Evolutionary conservation across 257 asterid genomes (phyloP).

Genomic region (Solanum infundibuliforme): DNA sequence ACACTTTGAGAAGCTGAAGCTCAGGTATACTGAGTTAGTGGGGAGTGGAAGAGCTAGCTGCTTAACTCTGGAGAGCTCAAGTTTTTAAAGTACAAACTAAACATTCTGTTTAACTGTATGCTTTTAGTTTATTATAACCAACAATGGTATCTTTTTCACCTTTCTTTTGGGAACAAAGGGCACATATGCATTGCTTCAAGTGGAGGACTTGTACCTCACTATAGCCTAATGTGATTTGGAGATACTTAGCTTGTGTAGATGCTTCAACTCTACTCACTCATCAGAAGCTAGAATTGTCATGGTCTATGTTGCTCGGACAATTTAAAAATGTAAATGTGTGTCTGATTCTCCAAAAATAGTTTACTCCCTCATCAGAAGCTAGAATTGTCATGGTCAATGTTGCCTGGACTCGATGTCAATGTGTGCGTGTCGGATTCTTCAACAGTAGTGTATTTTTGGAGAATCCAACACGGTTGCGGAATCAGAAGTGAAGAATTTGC

Average conservation of each 20-base stretch:
- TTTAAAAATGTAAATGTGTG: not conserved
- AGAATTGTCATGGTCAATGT: not conserved
- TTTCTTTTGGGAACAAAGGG: slow-evolving; percentile 14
- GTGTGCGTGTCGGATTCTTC: not conserved
- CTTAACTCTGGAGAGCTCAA: not conserved
- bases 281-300: not conserved
- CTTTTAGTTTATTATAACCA: not conserved
- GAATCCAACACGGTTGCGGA: not conserved
- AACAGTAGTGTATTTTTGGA: not conserved
- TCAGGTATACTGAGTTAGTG: not conserved
- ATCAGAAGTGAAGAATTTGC: not conserved
- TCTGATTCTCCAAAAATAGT: not conserved
- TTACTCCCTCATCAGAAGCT: not conserved
- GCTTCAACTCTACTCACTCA: not conserved
- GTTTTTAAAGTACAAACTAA: not conserved
- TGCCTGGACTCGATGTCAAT: not conserved
- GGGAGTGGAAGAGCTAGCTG: not conserved
- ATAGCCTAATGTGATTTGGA: not conserved
- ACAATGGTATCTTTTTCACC: not conserved
- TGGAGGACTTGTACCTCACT: slow-evolving; percentile 19
- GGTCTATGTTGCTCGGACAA: not conserved
- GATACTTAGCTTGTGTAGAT: not conserved
- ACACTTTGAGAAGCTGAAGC: not conserved
- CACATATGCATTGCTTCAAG: slow-evolving; percentile 55
- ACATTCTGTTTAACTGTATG: not conserved